Base-by-base conservation (phyloP, 225 moss, liverwort and hornwort species). In the Physcomitrellopsis africana region DNA sequence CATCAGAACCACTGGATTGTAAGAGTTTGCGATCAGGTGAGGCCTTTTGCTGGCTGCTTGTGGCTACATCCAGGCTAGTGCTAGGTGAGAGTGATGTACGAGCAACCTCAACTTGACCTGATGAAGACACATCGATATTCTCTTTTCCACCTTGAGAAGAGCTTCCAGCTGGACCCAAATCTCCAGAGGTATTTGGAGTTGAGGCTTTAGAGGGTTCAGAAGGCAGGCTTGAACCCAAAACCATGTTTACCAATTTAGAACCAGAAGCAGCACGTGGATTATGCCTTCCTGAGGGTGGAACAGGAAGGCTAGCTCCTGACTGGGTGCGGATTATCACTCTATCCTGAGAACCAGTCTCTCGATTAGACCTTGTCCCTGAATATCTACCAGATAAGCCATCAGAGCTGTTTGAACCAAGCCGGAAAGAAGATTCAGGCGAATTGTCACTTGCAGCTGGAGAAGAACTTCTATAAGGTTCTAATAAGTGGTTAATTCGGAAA, bases 1-100 rank as follows among this genome's bases (percentile, higher is more conserved):
- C 84, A 27, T 97, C 96, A 65, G 94, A 94, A 58, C 93, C 96
- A 83, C 96, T 96, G 67, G 89, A 82, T 49, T 89, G 80, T 69
- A 80, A 37, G 66, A 82, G 59, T 44, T 74, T 87, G 72, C 66
- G 77, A 69, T 79, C 77, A 57, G 85, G 82, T 46, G 73, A 83
- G 22, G 73, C 46, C 77, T 79, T 82, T 37, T 69, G 79, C 43
- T 59, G 79, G 42, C 81, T 77, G 58, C 62, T 73, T 11, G 60
- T 60, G 46, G 70, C 18, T 7, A 72, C 64, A 73, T 85, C 85
- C 82, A 81, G 85, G 74, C 83, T 79, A 58, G 78, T 67, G 68
- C 67, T 76, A 63, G 83, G 83, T n/a, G 88, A 83, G 53, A 63
- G 60, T 27, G 74, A 75, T 59, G 74, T 60, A 60, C 62, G 65